Conservation (phyloP, 2,329 filamentous ascomycete genomes). For the Colletotrichum lini region DNA sequence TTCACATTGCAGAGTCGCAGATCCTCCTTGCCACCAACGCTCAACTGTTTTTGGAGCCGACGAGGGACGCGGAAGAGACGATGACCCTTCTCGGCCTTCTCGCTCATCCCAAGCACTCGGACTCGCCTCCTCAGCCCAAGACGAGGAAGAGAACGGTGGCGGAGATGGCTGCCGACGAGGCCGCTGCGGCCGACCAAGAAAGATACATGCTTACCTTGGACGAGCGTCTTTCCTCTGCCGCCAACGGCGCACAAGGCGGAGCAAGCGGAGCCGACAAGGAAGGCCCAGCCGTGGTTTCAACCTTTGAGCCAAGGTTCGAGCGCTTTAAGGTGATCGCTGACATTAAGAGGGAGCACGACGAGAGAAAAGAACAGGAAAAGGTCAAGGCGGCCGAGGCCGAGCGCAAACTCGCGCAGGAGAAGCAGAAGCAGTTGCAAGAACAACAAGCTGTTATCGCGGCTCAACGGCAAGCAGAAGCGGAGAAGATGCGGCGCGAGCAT, state of each 20-base stretch:
- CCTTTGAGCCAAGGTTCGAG: constrained; percentile 89
- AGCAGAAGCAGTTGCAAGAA: constrained; percentile 62
- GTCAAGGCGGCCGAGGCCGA: constrained; percentile 74
- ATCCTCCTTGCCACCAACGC: constrained; percentile 81
- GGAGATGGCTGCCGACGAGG: constrained; percentile 95
- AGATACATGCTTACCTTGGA: constrained; percentile 94
- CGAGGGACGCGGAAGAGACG: constrained; percentile 76
- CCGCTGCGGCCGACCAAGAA: constrained; percentile 88
- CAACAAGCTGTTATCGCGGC: constrained; percentile 58
- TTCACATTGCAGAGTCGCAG: constrained; percentile 82
- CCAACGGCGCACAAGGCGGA: constrained; percentile 69
- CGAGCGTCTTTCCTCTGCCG: constrained; percentile 78
- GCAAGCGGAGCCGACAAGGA: constrained; percentile 78
- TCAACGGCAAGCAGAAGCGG: constrained; percentile 62
- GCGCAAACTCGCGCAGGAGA: constrained; percentile 64
- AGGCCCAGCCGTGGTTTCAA: constrained; percentile 77
- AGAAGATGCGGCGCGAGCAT: constrained; percentile 57
- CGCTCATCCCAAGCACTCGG: constrained; percentile 82
- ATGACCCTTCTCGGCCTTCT: constrained; percentile 80
- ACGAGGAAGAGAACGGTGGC: constrained; percentile 93
- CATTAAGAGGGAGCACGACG: constrained; percentile 83
- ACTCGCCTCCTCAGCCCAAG: constrained; percentile 86
- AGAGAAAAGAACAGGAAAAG: constrained; percentile 84
- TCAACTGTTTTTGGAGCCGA: constrained; percentile 83
- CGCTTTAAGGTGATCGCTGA: constrained; percentile 92